Evolutionary conservation across 1,284 basidiomycete genomes (phyloP).

Genomic region (Phellopilus nigrolimitatus): DNA sequence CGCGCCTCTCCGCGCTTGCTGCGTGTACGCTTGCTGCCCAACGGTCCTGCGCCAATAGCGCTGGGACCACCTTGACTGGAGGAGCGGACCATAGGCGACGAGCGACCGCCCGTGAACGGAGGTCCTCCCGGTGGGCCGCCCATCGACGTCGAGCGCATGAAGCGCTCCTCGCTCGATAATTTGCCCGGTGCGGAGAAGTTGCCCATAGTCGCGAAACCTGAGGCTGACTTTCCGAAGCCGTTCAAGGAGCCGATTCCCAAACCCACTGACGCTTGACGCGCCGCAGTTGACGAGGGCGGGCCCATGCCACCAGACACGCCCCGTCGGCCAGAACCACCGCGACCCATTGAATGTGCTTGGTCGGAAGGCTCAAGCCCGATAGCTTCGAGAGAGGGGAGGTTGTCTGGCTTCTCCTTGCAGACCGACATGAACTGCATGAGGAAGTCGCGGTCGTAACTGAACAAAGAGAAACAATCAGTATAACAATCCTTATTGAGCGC

Average conservation of each 20-base stretch:
- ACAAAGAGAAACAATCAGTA: conserved; percentile 3
- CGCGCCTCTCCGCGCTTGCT: conserved; percentile 70
- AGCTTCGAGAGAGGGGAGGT: conserved; percentile 84
- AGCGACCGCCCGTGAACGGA: conserved; percentile 41
- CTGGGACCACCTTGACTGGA: conserved; percentile 64
- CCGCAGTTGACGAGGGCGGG: conserved; percentile 30
- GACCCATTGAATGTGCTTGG: conserved; percentile 48
- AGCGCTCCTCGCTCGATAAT: conserved; percentile 72
- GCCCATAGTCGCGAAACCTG: conserved; percentile 52
- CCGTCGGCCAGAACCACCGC: conserved; percentile 59
- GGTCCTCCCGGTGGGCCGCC: conserved; percentile 38
- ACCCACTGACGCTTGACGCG: conserved; percentile 51
- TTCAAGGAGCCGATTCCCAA: conserved; percentile 47
- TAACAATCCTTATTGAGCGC: background rate
- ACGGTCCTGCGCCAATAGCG: conserved; percentile 30
- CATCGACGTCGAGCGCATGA: conserved; percentile 47
- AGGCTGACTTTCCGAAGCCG: conserved; percentile 30
- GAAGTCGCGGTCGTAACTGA: conserved; percentile 95
- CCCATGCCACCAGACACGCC: conserved; percentile 39
- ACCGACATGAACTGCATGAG: conserved; percentile 95
- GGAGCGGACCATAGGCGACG: conserved; percentile 64
- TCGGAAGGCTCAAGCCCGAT: conserved; percentile 85
- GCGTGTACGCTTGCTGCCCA: conserved; percentile 56
- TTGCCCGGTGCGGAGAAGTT: conserved; percentile 61
- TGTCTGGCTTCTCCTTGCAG: conserved; percentile 92